phyloP scores from a whole-genome alignment of 2,329 filamentous ascomycete genomes.

The Botrytis galanthina region DNA sequence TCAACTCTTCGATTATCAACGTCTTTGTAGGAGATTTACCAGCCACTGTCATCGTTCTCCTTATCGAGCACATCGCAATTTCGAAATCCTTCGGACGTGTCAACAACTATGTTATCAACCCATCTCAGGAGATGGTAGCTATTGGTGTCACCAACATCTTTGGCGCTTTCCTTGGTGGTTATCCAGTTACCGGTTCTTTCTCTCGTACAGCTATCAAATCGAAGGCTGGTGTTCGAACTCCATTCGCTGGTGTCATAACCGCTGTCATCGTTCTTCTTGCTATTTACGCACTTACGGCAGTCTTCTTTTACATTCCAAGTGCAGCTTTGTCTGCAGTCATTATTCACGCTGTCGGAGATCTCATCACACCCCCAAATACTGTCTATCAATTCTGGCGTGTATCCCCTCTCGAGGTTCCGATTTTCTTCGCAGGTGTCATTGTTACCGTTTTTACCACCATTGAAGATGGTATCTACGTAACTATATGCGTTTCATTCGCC shows the following conservation, averaged over 20 bases:
- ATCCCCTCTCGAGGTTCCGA: slow-evolving; percentile 82
- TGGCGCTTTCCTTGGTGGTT: slow-evolving; percentile 87
- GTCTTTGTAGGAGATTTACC: slow-evolving; percentile 73
- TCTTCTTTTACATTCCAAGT: slow-evolving; percentile 92
- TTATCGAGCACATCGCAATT: slow-evolving; percentile 96
- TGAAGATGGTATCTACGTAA: slow-evolving; percentile 89
- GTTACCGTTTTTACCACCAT: slow-evolving; percentile 87
- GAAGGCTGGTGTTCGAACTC: slow-evolving; percentile 90
- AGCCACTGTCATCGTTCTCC: slow-evolving; percentile 84
- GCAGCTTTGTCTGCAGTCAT: slow-evolving; percentile 83
- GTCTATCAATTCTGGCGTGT: slow-evolving; percentile 96
- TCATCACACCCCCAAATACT: slow-evolving; percentile 87
- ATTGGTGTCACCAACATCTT: slow-evolving; percentile 89
- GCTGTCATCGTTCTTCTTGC: slow-evolving; percentile 82
- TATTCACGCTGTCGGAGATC: slow-evolving; percentile 90
- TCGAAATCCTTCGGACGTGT: slow-evolving; percentile 94
- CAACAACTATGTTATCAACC: slow-evolving; percentile 95
- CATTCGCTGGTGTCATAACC: slow-evolving; percentile 86
- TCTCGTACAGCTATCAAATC: slow-evolving; percentile 96
- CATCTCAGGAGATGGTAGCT: slow-evolving; percentile 92
- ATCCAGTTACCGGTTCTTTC: slow-evolving; percentile 92
- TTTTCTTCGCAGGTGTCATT: slow-evolving; percentile 91
- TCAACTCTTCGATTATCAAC: slow-evolving; percentile 65
- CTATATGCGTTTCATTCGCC: slow-evolving; percentile 72
- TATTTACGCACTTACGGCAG: slow-evolving; percentile 80